phyloP scores from a whole-genome alignment of 257 asterid genomes.

The Solanum piurae region DNA sequence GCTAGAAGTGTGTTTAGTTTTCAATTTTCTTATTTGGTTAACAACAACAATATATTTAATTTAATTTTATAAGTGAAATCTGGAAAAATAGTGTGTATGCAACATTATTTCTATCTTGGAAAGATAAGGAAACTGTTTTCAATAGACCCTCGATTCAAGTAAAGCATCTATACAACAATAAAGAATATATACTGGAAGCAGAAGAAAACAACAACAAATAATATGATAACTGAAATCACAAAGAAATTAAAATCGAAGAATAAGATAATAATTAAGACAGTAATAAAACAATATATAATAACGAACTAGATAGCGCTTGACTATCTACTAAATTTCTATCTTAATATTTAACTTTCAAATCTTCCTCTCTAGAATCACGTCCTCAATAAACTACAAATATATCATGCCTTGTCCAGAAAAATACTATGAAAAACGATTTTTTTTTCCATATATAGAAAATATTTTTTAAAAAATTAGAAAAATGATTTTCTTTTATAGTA shows the following conservation, averaged over 20 bases:
- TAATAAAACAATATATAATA: too few species aligned
- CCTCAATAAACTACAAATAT: too few species aligned
- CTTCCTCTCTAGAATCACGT: too few species aligned
- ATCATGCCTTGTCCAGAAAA: too few species aligned
- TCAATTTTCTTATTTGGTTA: not conserved
- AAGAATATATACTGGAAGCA: too few species aligned
- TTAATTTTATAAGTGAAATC: not conserved
- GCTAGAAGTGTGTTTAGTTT: not conserved
- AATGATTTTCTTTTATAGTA: too few species aligned
- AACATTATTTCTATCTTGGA: not conserved
- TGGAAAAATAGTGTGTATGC: accelerated
- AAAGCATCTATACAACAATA: not conserved
- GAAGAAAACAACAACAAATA: not conserved
- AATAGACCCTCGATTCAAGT: too few species aligned
- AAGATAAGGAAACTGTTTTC: too few species aligned
- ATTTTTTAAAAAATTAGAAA: accelerated
- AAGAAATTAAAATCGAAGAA: not conserved
- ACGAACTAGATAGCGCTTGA: too few species aligned
- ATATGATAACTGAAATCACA: not conserved
- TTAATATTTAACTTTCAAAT: not conserved
- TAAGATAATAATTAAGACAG: not conserved
- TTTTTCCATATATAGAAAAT: too few species aligned
- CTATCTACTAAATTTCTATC: too few species aligned
- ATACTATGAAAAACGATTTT: too few species aligned
- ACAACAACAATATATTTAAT: not conserved